Conservation (phyloP, 2,329 filamentous ascomycete genomes). For the Calcarisporium arbuscula region DNA sequence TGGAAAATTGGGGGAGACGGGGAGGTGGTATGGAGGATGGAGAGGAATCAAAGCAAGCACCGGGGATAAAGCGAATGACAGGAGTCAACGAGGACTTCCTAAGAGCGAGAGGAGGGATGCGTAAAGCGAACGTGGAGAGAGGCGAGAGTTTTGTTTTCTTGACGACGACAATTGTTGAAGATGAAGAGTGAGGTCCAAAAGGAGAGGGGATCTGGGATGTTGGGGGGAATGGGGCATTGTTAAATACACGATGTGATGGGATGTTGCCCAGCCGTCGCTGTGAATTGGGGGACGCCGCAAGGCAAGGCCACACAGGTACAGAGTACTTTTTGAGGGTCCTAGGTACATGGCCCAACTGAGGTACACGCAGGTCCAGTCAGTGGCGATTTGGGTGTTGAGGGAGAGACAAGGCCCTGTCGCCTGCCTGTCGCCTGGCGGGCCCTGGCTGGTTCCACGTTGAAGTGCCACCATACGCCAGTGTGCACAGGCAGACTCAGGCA, state of each 20-base stretch:
- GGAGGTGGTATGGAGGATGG: conserved; percentile 27
- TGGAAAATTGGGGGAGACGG: conserved; percentile 7
- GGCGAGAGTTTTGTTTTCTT: conserved; percentile 17
- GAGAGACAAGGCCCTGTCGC: too few species aligned
- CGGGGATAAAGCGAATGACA: conserved; percentile 63
- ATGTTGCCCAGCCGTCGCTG: too few species aligned
- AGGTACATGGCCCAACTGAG: too few species aligned
- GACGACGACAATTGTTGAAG: conserved; percentile 18
- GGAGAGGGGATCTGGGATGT: conserved; percentile 10
- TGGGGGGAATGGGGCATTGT: conserved; percentile 18
- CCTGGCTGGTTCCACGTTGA: too few species aligned
- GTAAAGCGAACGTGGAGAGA: conserved; percentile 39
- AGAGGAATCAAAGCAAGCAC: conserved; percentile 46
- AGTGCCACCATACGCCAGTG: too few species aligned
- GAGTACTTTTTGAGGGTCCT: too few species aligned
- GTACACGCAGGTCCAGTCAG: too few species aligned
- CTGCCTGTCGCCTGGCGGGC: too few species aligned
- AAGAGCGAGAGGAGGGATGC: conserved; percentile 33
- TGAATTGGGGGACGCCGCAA: too few species aligned
- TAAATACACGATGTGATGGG: conserved; percentile 19
- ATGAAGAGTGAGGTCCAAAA: conserved; percentile 19
- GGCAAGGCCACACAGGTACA: too few species aligned
- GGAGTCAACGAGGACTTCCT: conserved; percentile 70
- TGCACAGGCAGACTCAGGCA: too few species aligned
- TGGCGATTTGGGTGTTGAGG: too few species aligned